Base-by-base conservation (phyloP, 805 yeast species). In the Cyberlindnera euphorbiiphila region DNA sequence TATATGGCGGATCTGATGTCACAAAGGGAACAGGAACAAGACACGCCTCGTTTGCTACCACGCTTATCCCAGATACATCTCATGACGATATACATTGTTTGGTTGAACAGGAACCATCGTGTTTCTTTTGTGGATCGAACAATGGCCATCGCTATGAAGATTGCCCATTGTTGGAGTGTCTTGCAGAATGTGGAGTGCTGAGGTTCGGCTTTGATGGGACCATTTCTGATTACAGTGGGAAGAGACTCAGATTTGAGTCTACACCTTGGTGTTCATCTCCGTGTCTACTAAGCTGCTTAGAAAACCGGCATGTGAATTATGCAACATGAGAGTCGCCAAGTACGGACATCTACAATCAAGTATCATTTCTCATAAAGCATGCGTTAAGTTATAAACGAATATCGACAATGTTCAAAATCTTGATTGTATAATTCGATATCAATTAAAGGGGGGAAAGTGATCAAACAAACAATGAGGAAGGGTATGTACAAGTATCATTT, bases 261-360 rank as follows among this genome's bases (percentile, higher is more conserved):
- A 28, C 36, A n/a, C 43, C 39, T 8, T 40, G 43, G 43, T 35
- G 43, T 19, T 26, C 39, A 3, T 21, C 32, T 16, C 15, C 28
- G 22, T 35, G 26, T 9, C 25, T 34, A 8, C 16, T 26, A 3
- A 17, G 10, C 10, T 38, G 38, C 14, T 29, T 34, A 5, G 11
- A 16, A 7, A 22, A 18, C n/a, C 29, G 41, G 8, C n/a, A n/a
- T n/a, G n/a, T n/a, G n/a, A n/a, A n/a, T n/a, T n/a, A n/a, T n/a
- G n/a, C n/a, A n/a, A n/a, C n/a, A n/a, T n/a, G n/a, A n/a, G n/a
- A n/a, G n/a, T n/a, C n/a, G n/a, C 41, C 39, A 20, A 22, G 26
- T 8, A 30, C 12, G 10, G 25, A 25, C 30, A 23, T 13, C 14
- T 25, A 19, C 16, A 35, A 14, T 25, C 32, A 11, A 19, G 20